Evolutionary conservation across 306 rosid genomes (phyloP).

Genomic region (Gillenia trifoliata): DNA sequence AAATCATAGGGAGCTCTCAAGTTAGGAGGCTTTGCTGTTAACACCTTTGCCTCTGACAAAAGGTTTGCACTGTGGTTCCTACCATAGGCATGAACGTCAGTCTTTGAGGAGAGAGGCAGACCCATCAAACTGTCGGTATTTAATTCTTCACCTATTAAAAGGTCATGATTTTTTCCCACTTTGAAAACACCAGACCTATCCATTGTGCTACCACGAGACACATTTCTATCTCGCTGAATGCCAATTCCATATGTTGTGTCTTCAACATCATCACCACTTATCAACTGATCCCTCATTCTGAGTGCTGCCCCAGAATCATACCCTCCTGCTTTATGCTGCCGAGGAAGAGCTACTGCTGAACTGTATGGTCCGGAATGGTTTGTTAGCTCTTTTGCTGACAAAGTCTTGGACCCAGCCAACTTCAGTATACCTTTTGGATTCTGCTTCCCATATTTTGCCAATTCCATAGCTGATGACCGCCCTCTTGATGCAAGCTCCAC

Average conservation of each 20-base stretch:
- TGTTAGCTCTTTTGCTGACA: conserved; percentile 40
- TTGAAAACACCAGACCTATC: conserved; percentile 53
- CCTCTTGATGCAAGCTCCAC: conserved; percentile 43
- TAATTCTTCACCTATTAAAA: conserved; percentile 47
- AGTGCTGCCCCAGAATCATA: conserved; percentile 47
- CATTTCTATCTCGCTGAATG: conserved; percentile 43
- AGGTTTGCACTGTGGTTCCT: conserved; percentile 41
- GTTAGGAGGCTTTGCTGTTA: conserved; percentile 49
- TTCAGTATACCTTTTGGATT: conserved; percentile 74
- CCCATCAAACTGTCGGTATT: conserved; percentile 46
- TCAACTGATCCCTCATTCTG: conserved; percentile 53
- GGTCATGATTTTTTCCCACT: conserved; percentile 56
- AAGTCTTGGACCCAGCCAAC: conserved; percentile 56
- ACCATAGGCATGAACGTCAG: conserved; percentile 44
- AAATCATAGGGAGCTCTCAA: conserved; percentile 44
- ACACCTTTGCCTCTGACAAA: conserved; percentile 42
- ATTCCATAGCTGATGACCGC: conserved; percentile 31
- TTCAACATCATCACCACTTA: conserved; percentile 46
- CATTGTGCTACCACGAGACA: conserved; percentile 29
- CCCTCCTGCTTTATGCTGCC: conserved; percentile 37
- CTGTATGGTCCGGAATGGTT: conserved; percentile 48
- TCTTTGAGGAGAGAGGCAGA: conserved; percentile 54
- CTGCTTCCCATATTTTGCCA: conserved; percentile 53
- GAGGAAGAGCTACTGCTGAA: conserved; percentile 48
- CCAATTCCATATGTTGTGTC: conserved; percentile 47